Conservation (phyloP, 805 yeast species). For the Metschnikowia lochheadii region DNA sequence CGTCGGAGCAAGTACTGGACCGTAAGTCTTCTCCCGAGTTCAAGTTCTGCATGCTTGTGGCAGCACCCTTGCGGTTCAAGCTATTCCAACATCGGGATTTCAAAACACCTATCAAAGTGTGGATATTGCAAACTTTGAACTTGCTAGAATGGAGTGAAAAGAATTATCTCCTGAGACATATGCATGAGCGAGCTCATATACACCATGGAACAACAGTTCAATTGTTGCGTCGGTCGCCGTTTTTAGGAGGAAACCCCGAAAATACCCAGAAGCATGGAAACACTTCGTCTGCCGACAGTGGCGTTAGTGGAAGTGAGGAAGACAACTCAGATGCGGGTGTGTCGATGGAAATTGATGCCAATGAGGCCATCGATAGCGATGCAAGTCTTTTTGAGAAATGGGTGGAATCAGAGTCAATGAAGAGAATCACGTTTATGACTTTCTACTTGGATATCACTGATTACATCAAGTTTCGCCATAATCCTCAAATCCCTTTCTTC, state of each 20-base stretch:
- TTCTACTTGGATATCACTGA: conserved; percentile 78
- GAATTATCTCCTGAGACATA: conserved; percentile 57
- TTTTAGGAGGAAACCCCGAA: conserved; percentile 66
- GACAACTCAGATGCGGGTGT: conserved; percentile 17
- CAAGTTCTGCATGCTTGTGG: conserved; percentile 43
- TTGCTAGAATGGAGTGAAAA: conserved; percentile 79
- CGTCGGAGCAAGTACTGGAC: conserved; percentile 20
- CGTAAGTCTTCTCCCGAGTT: conserved; percentile 29
- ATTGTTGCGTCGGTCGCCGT: conserved; percentile 68
- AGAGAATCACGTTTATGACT: conserved; percentile 75
- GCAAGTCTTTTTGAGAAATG: conserved; percentile 51
- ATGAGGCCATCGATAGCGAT: conserved; percentile 21
- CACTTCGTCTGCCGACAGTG: conserved; percentile 20
- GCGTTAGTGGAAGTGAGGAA: conserved; percentile 33
- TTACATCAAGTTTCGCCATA: conserved; percentile 75
- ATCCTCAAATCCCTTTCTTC: conserved; percentile 39
- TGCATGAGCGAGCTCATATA: conserved; percentile 79
- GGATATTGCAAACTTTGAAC: conserved; percentile 72
- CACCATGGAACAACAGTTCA: conserved; percentile 88
- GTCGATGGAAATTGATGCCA: conserved; percentile 6
- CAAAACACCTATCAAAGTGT: conserved; percentile 69
- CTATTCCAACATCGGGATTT: conserved; percentile 70
- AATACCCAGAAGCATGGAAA: conserved; percentile 22
- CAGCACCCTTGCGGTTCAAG: conserved; percentile 61
- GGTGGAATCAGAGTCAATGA: conserved; percentile 77